A percentile compares a stretch with the other conserved stretches of the same genome.
Conservation (phyloP, 1,139 yeast genomes). For the Debaryomyces sp. region DNA sequence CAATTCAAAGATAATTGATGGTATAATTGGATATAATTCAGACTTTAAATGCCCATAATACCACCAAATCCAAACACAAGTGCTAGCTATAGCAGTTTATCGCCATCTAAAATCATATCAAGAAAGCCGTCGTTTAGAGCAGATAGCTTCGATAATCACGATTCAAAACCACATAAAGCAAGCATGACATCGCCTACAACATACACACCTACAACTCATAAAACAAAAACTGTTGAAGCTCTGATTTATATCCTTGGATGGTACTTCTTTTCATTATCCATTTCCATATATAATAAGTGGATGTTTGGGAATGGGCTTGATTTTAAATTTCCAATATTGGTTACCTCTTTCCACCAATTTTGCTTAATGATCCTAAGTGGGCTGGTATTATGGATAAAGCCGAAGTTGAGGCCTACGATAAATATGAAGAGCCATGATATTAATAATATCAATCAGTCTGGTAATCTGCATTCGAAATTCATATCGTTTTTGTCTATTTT, state of each 20-base stretch:
- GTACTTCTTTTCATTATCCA: slow-evolving; percentile 67
- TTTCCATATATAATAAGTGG: slow-evolving; percentile 95
- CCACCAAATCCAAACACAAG: neutral
- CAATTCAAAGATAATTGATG: neutral
- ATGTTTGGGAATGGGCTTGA: slow-evolving; percentile 83
- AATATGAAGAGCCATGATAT: slow-evolving; percentile 2
- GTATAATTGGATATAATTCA: neutral
- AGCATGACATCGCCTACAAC: neutral
- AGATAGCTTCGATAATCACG: slow-evolving; percentile 1
- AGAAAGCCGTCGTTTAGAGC: slow-evolving; percentile 6
- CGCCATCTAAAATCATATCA: slow-evolving; percentile 1
- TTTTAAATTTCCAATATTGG: slow-evolving; percentile 79
- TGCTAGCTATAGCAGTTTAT: neutral
- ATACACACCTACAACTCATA: neutral
- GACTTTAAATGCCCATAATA: neutral
- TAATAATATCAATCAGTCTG: neutral
- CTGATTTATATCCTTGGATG: slow-evolving; percentile 41
- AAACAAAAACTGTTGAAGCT: slow-evolving; percentile 15
- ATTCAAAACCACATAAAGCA: neutral
- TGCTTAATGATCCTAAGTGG: slow-evolving; percentile 58
- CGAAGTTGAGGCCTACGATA: slow-evolving; percentile 49
- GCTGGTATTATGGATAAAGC: slow-evolving; percentile 45
- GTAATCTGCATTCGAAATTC: neutral
- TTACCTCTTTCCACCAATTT: slow-evolving; percentile 84
- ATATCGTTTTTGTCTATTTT: slow-evolving; percentile 19